Conservation (phyloP, 2,329 filamentous ascomycete species). For the Sordariomycetes sp. region DNA sequence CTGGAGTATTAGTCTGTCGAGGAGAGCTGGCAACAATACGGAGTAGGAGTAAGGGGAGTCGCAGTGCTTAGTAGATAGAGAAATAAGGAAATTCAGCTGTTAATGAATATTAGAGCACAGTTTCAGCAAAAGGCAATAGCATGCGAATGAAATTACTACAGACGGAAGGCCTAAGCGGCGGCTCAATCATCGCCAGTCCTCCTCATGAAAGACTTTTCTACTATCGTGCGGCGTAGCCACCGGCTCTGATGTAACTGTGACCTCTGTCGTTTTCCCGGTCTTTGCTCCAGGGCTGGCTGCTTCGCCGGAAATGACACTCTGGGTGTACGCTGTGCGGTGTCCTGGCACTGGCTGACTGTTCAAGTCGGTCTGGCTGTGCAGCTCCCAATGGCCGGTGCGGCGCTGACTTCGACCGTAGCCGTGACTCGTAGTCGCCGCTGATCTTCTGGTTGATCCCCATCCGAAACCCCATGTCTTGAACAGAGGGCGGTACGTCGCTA, state of each 20-base stretch:
- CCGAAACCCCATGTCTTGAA: constrained; percentile 17
- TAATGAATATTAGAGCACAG: too few species aligned
- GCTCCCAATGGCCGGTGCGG: neutral
- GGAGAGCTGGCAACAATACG: too few species aligned
- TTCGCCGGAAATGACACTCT: neutral
- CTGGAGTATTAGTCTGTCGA: too few species aligned
- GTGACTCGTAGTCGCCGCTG: neutral
- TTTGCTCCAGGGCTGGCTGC: neutral
- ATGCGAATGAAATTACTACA: neutral
- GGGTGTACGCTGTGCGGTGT: neutral
- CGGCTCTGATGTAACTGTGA: neutral
- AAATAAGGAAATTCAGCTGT: too few species aligned
- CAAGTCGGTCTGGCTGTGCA: neutral
- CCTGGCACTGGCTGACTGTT: neutral
- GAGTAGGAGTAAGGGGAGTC: too few species aligned
- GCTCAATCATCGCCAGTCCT: too few species aligned
- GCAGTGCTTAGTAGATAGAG: too few species aligned
- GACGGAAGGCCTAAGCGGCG: neutral
- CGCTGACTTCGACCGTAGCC: neutral
- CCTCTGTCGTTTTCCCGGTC: neutral
- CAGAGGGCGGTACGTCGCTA: constrained; percentile 19
- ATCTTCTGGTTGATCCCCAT: neutral
- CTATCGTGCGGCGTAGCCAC: neutral
- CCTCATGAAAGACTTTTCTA: neutral
- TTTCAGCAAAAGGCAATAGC: neutral